Base-by-base conservation (phyloP, 768 basidiomycete species). In the Amanita muscaria region DNA sequence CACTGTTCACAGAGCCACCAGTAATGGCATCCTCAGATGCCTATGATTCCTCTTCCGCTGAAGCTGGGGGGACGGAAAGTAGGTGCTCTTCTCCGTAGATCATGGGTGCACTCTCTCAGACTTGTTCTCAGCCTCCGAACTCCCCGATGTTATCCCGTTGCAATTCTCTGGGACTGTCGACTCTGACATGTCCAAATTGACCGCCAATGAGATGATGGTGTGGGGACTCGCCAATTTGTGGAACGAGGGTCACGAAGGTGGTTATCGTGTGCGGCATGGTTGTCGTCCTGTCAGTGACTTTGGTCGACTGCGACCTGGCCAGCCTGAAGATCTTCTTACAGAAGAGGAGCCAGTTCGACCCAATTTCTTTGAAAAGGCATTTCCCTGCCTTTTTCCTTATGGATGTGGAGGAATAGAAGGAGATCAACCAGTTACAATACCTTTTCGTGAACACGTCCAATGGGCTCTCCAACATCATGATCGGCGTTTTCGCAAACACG, bases 371-470 rank as follows among this genome's bases (percentile, higher is more conserved):
- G 44, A 56, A 25, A 44, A 43, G 24, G 46, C 52, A 6, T 63
- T 59, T 43, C 61, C 59, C 0, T 46, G 39, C 11, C 44, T 64
- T 0, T 65, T 57, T 50, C 62, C 64, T 3, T 66, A 59, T 51
- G 63, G 64, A 0, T n/a, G 22, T 3, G 63, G 64, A 0, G 64
- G 66, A 0, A 38, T 63, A 19, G 63, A 67, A 33, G n/a, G n/a
- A n/a, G n/a, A n/a, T n/a, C n/a, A n/a, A 41, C 42, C 2, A 21
- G 19, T 16, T 21, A 24, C 14, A 3, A 16, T 14, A 32, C 3
- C 8, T 15, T 33, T 58, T 15, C 15, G n/a, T 1, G 56, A 58
- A 0, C 65, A 65, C 38, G 42, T 61, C 1, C 40, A 42, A 27
- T 64, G 62, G 60, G 31, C 52, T 0, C 33, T 69, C 0, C 50